phyloP scores from a whole-genome alignment of 306 rosid species.

The Cajanus cajan region DNA sequence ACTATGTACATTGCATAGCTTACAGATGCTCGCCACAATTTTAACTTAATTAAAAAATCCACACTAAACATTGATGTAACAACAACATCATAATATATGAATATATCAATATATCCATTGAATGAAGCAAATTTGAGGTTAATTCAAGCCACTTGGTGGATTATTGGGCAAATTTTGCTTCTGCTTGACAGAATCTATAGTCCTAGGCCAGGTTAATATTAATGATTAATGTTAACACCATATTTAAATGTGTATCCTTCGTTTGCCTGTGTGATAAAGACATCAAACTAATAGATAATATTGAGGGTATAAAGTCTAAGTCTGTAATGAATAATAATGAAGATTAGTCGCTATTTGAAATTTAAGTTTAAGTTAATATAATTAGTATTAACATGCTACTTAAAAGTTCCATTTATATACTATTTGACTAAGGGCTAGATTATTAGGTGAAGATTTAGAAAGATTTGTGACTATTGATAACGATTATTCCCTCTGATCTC shows the following conservation, averaged over 20 bases:
- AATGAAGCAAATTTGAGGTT: conserved; percentile 1
- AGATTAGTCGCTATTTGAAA: conserved; percentile 31
- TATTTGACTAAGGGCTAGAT: conserved; percentile 25
- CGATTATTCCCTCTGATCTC: neutral
- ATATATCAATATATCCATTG: neutral
- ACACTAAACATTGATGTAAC: neutral
- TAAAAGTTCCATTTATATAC: conserved; percentile 9
- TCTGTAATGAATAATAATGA: conserved; percentile 16
- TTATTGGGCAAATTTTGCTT: neutral
- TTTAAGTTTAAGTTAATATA: neutral
- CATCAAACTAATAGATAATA: conserved; percentile 1
- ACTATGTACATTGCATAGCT: neutral
- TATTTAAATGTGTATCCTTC: neutral
- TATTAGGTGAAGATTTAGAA: conserved; percentile 56
- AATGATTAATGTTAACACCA: neutral
- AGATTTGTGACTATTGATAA: conserved; percentile 38
- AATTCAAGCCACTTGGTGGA: conserved; percentile 5
- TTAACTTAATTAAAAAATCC: neutral
- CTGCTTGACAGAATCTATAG: neutral
- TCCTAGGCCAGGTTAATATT: neutral
- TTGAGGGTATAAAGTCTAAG: neutral
- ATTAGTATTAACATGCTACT: conserved; percentile 9
- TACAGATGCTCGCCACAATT: neutral
- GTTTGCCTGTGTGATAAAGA: neutral
- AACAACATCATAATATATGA: neutral